These are phyloP conservation scores for Voacanga thouarsii DNA, from an alignment of 257 asterid species.

Conservation along the genomic window DNA sequence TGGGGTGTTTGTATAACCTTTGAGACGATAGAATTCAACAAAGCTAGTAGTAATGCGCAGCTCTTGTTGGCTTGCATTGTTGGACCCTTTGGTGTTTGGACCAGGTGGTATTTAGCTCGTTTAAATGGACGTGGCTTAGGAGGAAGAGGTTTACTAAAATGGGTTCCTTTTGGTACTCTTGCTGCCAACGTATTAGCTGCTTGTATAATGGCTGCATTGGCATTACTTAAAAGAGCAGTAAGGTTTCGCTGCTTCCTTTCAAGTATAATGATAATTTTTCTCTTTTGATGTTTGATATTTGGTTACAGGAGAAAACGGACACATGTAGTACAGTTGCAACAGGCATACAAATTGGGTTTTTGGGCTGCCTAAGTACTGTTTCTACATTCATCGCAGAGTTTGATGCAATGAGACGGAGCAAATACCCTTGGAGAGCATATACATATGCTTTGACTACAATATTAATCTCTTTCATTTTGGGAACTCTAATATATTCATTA, in stretches of 20 bases:
- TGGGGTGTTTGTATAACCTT: slow-evolving; percentile 48
- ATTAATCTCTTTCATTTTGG: slow-evolving; percentile 39
- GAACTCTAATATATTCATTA: slow-evolving; percentile 57
- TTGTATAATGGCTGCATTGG: slow-evolving; percentile 76
- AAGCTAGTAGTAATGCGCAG: slow-evolving; percentile 43
- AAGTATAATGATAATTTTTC: background rate
- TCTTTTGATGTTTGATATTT: background rate
- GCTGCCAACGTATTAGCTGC: slow-evolving; percentile 87
- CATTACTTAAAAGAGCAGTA: slow-evolving; percentile 66
- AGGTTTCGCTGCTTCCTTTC: background rate
- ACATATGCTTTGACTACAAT: slow-evolving; percentile 53
- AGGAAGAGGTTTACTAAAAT: slow-evolving; percentile 39
- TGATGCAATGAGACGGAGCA: slow-evolving; percentile 66
- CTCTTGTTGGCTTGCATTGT: slow-evolving; percentile 71
- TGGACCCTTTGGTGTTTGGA: slow-evolving; percentile 93
- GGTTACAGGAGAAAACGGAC: slow-evolving; percentile 38
- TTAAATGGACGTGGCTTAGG: slow-evolving; percentile 81
- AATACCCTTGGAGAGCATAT: slow-evolving; percentile 59
- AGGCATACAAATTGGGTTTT: slow-evolving; percentile 68
- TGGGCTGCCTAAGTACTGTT: slow-evolving; percentile 83
- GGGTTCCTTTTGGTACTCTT: slow-evolving; percentile 90
- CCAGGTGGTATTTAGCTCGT: slow-evolving; percentile 76
- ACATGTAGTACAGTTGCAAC: slow-evolving; percentile 48
- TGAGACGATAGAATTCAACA: slow-evolving; percentile 38
- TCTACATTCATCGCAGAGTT: slow-evolving; percentile 76